Evolutionary conservation across 257 asterid genomes (phyloP).

Genomic region (Nicotiana otophora): DNA sequence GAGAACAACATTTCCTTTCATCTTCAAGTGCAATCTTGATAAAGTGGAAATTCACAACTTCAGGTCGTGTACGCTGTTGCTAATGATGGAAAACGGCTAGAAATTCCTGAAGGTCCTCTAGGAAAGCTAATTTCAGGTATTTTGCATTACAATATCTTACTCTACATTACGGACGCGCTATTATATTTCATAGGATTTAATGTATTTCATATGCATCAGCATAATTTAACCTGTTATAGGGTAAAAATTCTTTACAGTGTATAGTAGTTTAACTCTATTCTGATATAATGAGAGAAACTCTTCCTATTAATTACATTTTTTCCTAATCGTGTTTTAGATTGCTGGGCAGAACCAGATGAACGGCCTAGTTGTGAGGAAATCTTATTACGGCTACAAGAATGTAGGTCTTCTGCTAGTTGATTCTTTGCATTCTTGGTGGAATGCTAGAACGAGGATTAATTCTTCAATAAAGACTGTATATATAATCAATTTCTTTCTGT

Average conservation of each 20-base stretch:
- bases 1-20: background rate
- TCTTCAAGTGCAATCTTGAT: background rate
- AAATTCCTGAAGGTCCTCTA: conserved; percentile 77
- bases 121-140: conserved; percentile 63
- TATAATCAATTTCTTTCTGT: background rate
- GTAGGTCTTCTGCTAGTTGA: conserved; percentile 40
- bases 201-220: background rate
- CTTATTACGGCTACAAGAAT: conserved; percentile 59
- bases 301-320: background rate
- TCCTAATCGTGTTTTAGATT: conserved; percentile 40
- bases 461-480: background rate
- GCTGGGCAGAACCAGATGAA: conserved; percentile 86
- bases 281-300: background rate
- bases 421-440: background rate
- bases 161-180: background rate
- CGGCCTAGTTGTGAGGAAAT: conserved; percentile 74
- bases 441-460: background rate
- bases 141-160: background rate
- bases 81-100: conserved; percentile 65
- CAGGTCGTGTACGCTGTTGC: conserved; percentile 88
- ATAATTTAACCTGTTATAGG: background rate
- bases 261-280: background rate
- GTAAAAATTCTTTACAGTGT: background rate
- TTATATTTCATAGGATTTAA: background rate
- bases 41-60: background rate